Evolutionary conservation across 192 early-diverging fungal species (phyloP).

Genomic region (Chytriomyces sp.): DNA sequence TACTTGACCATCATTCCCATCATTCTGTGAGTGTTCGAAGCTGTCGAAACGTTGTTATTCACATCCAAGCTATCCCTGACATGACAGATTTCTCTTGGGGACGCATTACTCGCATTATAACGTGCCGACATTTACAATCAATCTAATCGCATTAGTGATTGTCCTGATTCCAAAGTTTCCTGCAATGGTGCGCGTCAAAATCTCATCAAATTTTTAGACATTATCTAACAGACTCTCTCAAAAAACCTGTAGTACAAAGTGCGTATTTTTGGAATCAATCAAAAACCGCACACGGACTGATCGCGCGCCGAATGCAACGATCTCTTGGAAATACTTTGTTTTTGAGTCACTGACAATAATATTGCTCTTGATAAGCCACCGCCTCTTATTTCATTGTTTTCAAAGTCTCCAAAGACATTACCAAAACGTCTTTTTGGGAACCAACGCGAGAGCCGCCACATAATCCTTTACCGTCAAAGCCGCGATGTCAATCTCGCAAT

Average conservation of each 20-base stretch:
- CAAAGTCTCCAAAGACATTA: no score
- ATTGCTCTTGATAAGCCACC: no score
- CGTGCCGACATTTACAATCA: conserved; percentile 84
- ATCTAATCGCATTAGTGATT: conserved; percentile 80
- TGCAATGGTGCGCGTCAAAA: conserved; percentile 40
- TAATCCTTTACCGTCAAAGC: no score
- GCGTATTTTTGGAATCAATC: conserved; percentile 93
- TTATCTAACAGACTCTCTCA: not conserved
- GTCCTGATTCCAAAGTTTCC: conserved; percentile 93
- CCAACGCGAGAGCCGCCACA: no score
- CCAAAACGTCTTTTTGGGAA: no score
- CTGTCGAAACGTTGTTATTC: not conserved
- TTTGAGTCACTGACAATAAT: no score
- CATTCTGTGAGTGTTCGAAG: conserved; percentile 89
- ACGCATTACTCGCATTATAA: conserved; percentile 98
- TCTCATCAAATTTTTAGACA: not conserved
- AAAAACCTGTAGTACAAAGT: conserved; percentile 56
- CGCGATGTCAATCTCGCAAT: no score
- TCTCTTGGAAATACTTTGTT: no score
- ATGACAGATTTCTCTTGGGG: conserved; percentile 81
- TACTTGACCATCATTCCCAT: conserved; percentile 95
- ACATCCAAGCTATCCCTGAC: not conserved
- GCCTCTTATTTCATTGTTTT: no score
- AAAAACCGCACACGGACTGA: conserved; percentile 30
- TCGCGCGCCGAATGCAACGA: no score